A percentile compares a stretch with the other conserved stretches of the same genome.
Evolutionary conservation across 2,329 filamentous ascomycete genomes (phyloP).

Genomic region (Fusarium decemcellulare): DNA sequence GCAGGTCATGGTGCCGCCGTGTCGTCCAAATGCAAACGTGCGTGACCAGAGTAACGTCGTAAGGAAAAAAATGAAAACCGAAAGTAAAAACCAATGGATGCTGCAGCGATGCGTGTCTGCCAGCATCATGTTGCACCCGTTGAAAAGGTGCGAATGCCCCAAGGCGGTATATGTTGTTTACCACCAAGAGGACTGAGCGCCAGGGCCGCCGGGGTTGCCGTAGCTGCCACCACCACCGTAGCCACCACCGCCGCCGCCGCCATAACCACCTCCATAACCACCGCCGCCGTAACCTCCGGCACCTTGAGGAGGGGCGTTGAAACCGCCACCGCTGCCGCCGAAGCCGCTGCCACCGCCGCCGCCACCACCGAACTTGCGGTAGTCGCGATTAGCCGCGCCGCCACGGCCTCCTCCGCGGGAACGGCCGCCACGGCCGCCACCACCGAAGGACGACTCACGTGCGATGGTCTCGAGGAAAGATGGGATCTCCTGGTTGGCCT

Average conservation of each 20-base stretch:
- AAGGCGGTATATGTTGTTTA: constrained; percentile 55
- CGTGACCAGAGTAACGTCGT: constrained; percentile 48
- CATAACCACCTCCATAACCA: constrained; percentile 69
- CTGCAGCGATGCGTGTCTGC: constrained; percentile 28
- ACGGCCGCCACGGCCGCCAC: constrained; percentile 75
- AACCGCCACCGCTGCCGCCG: constrained; percentile 58
- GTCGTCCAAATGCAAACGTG: constrained; percentile 53
- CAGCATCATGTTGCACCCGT: constrained; percentile 40
- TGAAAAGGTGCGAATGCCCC: constrained; percentile 16
- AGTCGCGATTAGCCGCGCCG: constrained; percentile 84
- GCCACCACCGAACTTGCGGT: constrained; percentile 82
- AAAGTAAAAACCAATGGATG: constrained; percentile 44
- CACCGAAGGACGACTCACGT: constrained; percentile 90
- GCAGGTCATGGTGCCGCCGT: constrained; percentile 60
- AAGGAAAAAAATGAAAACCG: constrained; percentile 42
- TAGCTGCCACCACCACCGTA: constrained; percentile 64
- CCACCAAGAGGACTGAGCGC: constrained; percentile 79
- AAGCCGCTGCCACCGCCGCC: constrained; percentile 60
- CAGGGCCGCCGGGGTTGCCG: constrained; percentile 78
- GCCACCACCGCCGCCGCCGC: constrained; percentile 57
- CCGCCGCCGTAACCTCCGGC: constrained; percentile 71
- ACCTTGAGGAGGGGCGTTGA: constrained; percentile 48
- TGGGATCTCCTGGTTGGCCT: constrained; percentile 97
- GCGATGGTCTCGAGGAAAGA: constrained; percentile 97
- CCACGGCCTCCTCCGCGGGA: constrained; percentile 73